These are phyloP conservation scores for Acanthamoeba triangularis DNA, from an alignment of 208 protist species.

Conservation along the genomic window DNA sequence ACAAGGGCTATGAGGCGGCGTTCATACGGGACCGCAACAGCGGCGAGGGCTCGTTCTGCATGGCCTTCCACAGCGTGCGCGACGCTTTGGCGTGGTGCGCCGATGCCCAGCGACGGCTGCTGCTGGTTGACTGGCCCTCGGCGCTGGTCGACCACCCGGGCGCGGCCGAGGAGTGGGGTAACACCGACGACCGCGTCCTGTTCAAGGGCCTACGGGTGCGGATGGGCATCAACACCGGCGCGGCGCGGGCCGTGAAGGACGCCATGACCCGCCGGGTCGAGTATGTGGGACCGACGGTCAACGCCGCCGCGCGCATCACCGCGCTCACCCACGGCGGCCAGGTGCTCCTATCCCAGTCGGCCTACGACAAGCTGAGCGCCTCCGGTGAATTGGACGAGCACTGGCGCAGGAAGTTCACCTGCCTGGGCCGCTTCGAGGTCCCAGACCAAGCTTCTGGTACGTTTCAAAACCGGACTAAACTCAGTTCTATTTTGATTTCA, in stretches of 20 bases:
- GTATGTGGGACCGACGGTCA: background rate
- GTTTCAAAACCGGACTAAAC: background rate
- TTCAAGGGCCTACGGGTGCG: background rate
- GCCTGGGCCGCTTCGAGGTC: background rate
- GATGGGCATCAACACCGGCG: background rate
- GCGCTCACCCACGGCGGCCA: background rate
- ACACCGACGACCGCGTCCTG: background rate
- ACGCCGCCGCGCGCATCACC: background rate
- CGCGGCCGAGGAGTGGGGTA: background rate
- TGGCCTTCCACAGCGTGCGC: background rate
- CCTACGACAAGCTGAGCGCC: background rate
- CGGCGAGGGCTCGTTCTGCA: conserved; percentile 21
- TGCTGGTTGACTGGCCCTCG: background rate
- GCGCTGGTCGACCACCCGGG: background rate
- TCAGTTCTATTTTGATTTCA: too few species aligned
- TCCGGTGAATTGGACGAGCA: background rate
- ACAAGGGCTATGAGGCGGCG: background rate
- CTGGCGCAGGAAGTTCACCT: background rate
- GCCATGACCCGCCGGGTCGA: conserved; percentile 3
- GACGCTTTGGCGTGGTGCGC: background rate
- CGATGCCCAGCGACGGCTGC: background rate
- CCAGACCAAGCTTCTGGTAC: background rate
- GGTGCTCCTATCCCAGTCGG: background rate
- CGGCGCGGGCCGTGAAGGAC: background rate
- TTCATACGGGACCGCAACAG: background rate